Conservation (phyloP, 163 green algal genomes). For the Chlamydomonas reinhardtii region DNA sequence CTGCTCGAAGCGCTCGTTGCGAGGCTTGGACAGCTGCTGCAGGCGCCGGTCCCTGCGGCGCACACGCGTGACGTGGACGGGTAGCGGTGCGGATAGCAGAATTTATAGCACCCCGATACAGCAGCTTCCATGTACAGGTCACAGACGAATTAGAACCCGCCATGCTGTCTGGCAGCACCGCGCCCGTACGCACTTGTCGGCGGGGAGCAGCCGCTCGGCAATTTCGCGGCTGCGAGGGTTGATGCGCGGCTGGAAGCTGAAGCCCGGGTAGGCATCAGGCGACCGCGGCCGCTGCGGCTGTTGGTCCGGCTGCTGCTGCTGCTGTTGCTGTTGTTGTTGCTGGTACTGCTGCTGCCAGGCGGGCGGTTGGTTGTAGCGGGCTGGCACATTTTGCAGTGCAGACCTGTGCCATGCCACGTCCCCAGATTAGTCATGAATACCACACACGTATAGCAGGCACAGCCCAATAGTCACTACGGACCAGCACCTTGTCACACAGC, state of each 20-base stretch:
- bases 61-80: too few species aligned
- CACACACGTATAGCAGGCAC: too few species aligned
- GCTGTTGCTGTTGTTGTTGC: background rate
- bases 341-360: background rate
- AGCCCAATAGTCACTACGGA: too few species aligned
- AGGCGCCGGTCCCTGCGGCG: constrained; percentile 5
- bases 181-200: constrained; percentile 14
- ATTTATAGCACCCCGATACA: too few species aligned
- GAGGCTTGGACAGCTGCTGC: constrained; percentile 20
- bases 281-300: background rate
- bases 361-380: constrained; percentile 21
- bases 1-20: constrained; percentile 34
- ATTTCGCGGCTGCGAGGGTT: constrained; percentile 46
- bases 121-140: too few species aligned
- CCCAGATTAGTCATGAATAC: too few species aligned
- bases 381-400: background rate
- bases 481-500: background rate
- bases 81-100: too few species aligned
- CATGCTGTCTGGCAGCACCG: too few species aligned
- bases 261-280: background rate
- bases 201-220: constrained; percentile 3
- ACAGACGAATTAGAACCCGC: too few species aligned
- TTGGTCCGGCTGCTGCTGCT: background rate
- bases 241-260: constrained; percentile 37
- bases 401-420: too few species aligned